Evolutionary conservation across 805 yeast genomes (phyloP).

Genomic region (Hyphopichia homilentoma): DNA sequence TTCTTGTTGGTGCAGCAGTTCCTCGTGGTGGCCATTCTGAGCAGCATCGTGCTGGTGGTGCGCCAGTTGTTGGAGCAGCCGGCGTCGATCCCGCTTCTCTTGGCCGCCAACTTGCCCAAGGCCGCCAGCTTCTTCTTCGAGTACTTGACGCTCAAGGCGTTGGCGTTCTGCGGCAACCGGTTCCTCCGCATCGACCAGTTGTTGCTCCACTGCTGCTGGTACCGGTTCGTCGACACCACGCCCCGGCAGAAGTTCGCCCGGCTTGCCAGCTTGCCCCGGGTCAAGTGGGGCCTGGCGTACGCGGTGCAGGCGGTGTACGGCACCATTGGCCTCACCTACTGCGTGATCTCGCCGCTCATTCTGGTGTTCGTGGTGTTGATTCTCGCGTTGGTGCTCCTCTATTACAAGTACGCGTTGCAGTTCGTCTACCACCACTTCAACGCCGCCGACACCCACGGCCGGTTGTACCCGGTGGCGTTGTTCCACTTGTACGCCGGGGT

Average conservation of each 20-base stretch:
- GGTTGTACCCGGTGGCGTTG: slow-evolving; percentile 68
- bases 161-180: slow-evolving; percentile 71
- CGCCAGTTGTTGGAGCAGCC: slow-evolving; percentile 67
- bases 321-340: slow-evolving; percentile 73
- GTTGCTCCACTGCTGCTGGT: slow-evolving; percentile 30
- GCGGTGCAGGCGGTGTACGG: slow-evolving; percentile 76
- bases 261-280: slow-evolving; percentile 39
- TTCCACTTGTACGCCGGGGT: slow-evolving; percentile 77
- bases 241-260: slow-evolving; percentile 57
- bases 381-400: slow-evolving; percentile 48
- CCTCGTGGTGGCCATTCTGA: slow-evolving; percentile 78
- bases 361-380: slow-evolving; percentile 59
- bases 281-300: slow-evolving; percentile 75
- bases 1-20: slow-evolving; percentile 82
- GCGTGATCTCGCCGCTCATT: slow-evolving; percentile 77
- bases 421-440: slow-evolving; percentile 51
- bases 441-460: slow-evolving; percentile 64
- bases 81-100: slow-evolving; percentile 61
- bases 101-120: slow-evolving; percentile 79
- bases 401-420: slow-evolving; percentile 67
- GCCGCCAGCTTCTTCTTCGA: slow-evolving; percentile 85
- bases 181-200: slow-evolving; percentile 59
- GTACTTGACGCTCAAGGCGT: slow-evolving; percentile 68
- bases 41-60: slow-evolving; percentile 65
- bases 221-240: slow-evolving; percentile 44